A percentile compares a stretch with the other conserved stretches of the same genome.
Evolutionary conservation across 352 stramenopile species (phyloP).

Genomic region (Phytopythium ostracodes): DNA sequence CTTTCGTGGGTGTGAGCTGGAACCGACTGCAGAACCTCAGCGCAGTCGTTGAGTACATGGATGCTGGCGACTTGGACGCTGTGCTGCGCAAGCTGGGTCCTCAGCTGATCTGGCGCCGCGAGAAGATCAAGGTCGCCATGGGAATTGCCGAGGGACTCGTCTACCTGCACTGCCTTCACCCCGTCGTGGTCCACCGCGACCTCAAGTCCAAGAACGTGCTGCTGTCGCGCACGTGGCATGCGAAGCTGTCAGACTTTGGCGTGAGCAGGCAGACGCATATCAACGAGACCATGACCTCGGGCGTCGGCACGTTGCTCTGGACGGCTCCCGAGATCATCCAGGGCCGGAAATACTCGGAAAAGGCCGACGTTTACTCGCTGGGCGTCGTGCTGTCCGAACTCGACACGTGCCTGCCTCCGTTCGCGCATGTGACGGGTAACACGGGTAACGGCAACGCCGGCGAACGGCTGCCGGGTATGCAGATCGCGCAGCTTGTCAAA

Average conservation of each 20-base stretch:
- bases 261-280: constrained; percentile 68
- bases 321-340: constrained; percentile 88
- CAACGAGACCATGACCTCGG: constrained; percentile 75
- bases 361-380: constrained; percentile 87
- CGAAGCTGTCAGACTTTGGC: constrained; percentile 88
- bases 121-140: constrained; percentile 82
- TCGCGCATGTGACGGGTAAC: constrained; percentile 40
- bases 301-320: constrained; percentile 79
- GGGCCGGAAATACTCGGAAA: constrained; percentile 82
- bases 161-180: constrained; percentile 76
- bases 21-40: constrained; percentile 61
- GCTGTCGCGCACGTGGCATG: constrained; percentile 55
- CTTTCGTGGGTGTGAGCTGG: constrained; percentile 72
- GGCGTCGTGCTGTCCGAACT: constrained; percentile 81
- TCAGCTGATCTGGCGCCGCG: constrained; percentile 54
- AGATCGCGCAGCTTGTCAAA: constrained; percentile 60
- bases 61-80: constrained; percentile 56
- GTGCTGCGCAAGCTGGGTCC: constrained; percentile 51
- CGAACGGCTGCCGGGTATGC: constrained; percentile 61
- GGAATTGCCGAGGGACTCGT: constrained; percentile 78
- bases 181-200: constrained; percentile 79
- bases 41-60: constrained; percentile 79
- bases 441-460: constrained; percentile 10
- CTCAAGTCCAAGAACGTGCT: constrained; percentile 88
- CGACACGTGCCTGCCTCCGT: constrained; percentile 63